Evolutionary conservation across 331 rosid species (phyloP).

Genomic region (Rosa hybrid): DNA sequence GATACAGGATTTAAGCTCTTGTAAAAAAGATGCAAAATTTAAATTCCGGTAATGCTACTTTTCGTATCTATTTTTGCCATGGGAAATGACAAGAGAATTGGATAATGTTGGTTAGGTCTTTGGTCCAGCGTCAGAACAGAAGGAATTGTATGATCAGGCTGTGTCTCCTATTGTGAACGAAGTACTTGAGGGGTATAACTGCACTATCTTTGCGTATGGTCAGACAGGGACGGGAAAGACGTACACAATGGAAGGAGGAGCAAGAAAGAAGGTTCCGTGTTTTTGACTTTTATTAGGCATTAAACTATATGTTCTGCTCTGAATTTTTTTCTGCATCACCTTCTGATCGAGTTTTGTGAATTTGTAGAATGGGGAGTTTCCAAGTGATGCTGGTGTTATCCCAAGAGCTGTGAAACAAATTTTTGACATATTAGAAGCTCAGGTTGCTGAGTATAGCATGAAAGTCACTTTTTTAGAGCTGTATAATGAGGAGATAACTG

Average conservation of each 20-base stretch:
- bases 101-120: conserved; percentile 55
- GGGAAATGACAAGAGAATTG: conserved; percentile 30
- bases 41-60: conserved; percentile 1
- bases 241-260: conserved; percentile 99
- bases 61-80: conserved; percentile 6
- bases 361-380: conserved; percentile 92
- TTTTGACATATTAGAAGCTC: conserved; percentile 96
- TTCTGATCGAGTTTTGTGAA: conserved; percentile 21
- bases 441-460: conserved; percentile 95
- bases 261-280: conserved; percentile 77
- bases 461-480: conserved; percentile 97
- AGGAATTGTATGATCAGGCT: conserved; percentile 83
- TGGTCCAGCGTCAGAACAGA: conserved; percentile 77
- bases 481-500: conserved; percentile 95
- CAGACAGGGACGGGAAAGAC: conserved; percentile 99
- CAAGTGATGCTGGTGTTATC: conserved; percentile 96
- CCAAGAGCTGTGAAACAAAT: conserved; percentile 98
- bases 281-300: conserved; percentile 9
- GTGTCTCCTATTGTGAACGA: conserved; percentile 90
- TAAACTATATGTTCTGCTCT: conserved; percentile 5
- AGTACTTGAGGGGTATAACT: conserved; percentile 98
- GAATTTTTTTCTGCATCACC: not conserved
- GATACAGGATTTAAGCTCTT: not conserved
- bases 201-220: conserved; percentile 97
- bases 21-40: not conserved